phyloP scores from a whole-genome alignment of 768 basidiomycete species.

The Leccinum olivaceopallidum region DNA sequence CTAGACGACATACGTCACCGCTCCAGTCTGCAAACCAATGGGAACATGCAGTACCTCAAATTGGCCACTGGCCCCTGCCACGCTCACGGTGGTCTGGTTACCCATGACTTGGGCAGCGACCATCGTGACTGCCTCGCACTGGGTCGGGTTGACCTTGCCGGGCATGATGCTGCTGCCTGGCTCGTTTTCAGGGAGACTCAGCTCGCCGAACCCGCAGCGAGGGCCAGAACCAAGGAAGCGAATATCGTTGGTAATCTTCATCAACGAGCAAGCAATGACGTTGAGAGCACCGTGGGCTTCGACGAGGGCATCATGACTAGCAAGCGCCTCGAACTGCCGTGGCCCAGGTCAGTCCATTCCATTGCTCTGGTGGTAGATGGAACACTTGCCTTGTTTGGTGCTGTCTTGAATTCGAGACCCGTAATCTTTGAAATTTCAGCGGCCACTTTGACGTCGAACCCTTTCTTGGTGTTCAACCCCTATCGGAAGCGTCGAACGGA shows the following conservation, averaged over 20 bases:
- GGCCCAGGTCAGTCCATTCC: slow-evolving; percentile 7
- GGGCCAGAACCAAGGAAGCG: slow-evolving; percentile 97
- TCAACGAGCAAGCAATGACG: slow-evolving; percentile 92
- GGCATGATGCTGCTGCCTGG: slow-evolving; percentile 99
- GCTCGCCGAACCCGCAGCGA: slow-evolving; percentile 94
- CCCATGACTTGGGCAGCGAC: slow-evolving; percentile 98
- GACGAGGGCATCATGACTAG: slow-evolving; percentile 96
- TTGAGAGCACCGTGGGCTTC: slow-evolving; percentile 98
- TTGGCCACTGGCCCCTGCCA: slow-evolving; percentile 94
- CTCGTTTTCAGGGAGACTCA: slow-evolving; percentile 95
- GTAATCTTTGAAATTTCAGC: slow-evolving; percentile 89
- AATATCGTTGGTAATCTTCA: slow-evolving; percentile 99
- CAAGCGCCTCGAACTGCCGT: slow-evolving; percentile 91
- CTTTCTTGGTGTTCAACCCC: slow-evolving; percentile 96
- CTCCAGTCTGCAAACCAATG: slow-evolving; percentile 5
- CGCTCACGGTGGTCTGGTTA: slow-evolving; percentile 89
- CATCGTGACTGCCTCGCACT: slow-evolving; percentile 99
- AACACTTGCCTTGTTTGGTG: slow-evolving; percentile 86
- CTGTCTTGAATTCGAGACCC: slow-evolving; percentile 89
- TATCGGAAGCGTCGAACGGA: slow-evolving; percentile 33
- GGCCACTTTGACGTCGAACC: slow-evolving; percentile 95
- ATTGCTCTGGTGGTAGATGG: background rate
- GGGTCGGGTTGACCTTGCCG: slow-evolving; percentile 99
- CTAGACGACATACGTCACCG: slow-evolving; percentile 39
- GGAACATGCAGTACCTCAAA: slow-evolving; percentile 75